Conservation (phyloP, 2,329 filamentous ascomycete genomes). For the Alternaria brassicae region DNA sequence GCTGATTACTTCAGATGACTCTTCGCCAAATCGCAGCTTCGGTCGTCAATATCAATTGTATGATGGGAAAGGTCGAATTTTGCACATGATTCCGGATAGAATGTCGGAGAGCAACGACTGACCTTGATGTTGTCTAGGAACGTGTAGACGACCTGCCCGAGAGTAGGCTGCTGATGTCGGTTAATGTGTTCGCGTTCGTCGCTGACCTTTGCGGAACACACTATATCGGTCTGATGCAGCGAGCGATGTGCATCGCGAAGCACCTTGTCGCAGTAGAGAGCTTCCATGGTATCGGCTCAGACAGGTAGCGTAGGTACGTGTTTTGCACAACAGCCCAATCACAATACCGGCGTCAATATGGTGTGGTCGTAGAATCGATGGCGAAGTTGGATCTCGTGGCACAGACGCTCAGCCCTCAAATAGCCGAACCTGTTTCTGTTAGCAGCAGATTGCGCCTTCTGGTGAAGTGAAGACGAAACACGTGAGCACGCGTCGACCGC, state of each 20-base stretch:
- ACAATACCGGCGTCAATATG: neutral
- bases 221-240: neutral
- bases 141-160: constrained; percentile 16
- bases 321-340: neutral
- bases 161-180: neutral
- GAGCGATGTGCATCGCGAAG: neutral
- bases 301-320: neutral
- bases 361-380: neutral
- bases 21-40: constrained; percentile 34
- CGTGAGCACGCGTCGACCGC: constrained; percentile 11
- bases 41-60: neutral
- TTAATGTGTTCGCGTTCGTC: neutral
- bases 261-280: neutral
- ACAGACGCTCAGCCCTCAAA: constrained; percentile 4
- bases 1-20: constrained; percentile 24
- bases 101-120: neutral
- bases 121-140: constrained; percentile 35
- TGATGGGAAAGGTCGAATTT: neutral
- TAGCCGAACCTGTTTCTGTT: neutral
- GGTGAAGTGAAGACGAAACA: constrained; percentile 16
- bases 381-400: neutral
- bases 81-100: neutral
- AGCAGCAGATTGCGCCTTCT: constrained; percentile 5
- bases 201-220: neutral
- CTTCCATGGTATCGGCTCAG: neutral